Percentiles rank a stretch among this genome's conserved stretches.
Conservation (phyloP, 2,329 filamentous ascomycete genomes). For the Dothideomycetes sp. region DNA sequence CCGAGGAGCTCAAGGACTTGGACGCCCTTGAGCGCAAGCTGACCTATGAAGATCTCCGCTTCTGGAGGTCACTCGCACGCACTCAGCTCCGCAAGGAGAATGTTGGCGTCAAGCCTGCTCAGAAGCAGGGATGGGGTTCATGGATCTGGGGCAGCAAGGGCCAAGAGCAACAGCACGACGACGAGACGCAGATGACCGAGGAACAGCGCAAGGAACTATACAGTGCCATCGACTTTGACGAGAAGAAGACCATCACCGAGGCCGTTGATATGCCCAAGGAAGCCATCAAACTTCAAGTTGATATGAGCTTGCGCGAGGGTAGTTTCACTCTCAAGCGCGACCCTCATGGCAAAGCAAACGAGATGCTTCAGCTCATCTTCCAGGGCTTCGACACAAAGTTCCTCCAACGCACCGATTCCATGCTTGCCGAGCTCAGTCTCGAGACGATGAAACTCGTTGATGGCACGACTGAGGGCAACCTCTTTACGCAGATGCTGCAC, state of each 20-base stretch:
- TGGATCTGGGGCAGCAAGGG: constrained; percentile 73
- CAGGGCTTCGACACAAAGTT: constrained; percentile 89
- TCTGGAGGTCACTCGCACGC: constrained; percentile 89
- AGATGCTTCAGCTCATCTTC: constrained; percentile 85
- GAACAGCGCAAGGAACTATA: constrained; percentile 95
- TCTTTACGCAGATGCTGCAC: constrained; percentile 89
- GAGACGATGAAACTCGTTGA: constrained; percentile 92
- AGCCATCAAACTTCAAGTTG: constrained; percentile 82
- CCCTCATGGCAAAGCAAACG: constrained; percentile 63
- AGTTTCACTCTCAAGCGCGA: constrained; percentile 89
- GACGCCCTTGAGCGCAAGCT: constrained; percentile 75
- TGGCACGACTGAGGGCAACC: constrained; percentile 79
- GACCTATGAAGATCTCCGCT: constrained; percentile 87
- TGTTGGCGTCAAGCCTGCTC: constrained; percentile 66
- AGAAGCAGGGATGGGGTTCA: constrained; percentile 73
- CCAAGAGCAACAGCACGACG: constrained; percentile 52
- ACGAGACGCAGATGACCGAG: constrained; percentile 83
- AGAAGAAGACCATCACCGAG: constrained; percentile 81
- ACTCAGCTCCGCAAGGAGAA: constrained; percentile 96
- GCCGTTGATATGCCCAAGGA: constrained; percentile 84
- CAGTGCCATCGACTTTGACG: constrained; percentile 95
- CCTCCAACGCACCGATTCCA: constrained; percentile 79
- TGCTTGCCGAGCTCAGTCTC: constrained; percentile 78
- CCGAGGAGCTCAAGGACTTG: constrained; percentile 62
- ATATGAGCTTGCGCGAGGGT: constrained; percentile 85